These are phyloP conservation scores for Kazachstania psychrophila DNA, from an alignment of 805 yeast species.

Conservation along the genomic window DNA sequence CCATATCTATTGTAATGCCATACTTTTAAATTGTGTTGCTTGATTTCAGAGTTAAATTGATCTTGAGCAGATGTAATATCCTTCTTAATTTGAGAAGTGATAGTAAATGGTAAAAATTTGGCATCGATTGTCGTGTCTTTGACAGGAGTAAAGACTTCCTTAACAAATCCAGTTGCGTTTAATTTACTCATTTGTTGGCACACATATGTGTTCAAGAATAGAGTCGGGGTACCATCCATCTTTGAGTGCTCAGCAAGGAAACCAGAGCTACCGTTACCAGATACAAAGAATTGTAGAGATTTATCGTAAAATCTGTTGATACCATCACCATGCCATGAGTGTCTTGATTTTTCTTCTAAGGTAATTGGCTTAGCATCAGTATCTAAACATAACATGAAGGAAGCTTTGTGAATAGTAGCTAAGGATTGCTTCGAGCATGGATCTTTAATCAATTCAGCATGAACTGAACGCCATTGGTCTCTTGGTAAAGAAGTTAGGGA, in stretches of 20 bases:
- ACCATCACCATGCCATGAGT: constrained; percentile 95
- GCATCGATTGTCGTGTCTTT: constrained; percentile 1
- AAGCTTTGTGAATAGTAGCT: constrained; percentile 61
- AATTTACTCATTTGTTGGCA: constrained; percentile 46
- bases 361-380: constrained; percentile 55
- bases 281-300: constrained; percentile 75
- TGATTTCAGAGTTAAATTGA: constrained; percentile 45
- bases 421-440: constrained; percentile 56
- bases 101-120: constrained; percentile 42
- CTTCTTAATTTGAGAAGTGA: constrained; percentile 41
- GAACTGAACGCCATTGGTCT: constrained; percentile 64
- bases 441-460: constrained; percentile 46
- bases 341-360: constrained; percentile 72
- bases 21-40: constrained; percentile 63
- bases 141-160: neutral
- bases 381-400: constrained; percentile 78
- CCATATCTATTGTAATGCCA: constrained; percentile 82
- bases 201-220: constrained; percentile 73
- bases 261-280: constrained; percentile 80
- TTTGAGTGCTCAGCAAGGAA: constrained; percentile 93
- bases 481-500: constrained; percentile 76
- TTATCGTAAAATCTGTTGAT: constrained; percentile 85
- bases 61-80: constrained; percentile 48
- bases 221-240: constrained; percentile 97
- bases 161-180: constrained; percentile 28